These are phyloP conservation scores for Astraeus odoratus DNA, from an alignment of 768 basidiomycete genomes.

Conservation along the genomic window DNA sequence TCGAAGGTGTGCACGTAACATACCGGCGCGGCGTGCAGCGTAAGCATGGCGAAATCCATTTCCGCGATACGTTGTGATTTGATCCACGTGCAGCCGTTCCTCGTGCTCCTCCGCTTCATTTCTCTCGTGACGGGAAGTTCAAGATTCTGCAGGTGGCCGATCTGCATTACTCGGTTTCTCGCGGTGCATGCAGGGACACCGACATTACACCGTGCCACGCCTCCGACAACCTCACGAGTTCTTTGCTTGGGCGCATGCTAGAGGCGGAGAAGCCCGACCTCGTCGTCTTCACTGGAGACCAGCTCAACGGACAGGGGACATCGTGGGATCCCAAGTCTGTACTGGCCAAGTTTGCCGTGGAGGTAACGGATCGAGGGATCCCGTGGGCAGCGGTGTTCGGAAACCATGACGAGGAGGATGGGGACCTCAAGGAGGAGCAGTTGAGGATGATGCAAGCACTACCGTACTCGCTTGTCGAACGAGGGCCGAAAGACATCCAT, in stretches of 20 bases:
- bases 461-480: conserved; percentile 78
- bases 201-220: conserved; percentile 39
- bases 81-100: conserved; percentile 50
- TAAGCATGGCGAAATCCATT: conserved; percentile 28
- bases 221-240: conserved; percentile 76
- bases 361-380: conserved; percentile 66
- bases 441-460: conserved; percentile 64
- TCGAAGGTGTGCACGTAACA: conserved; percentile 56
- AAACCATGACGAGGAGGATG: conserved; percentile 85
- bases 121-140: conserved; percentile 78
- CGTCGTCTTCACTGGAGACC: conserved; percentile 90
- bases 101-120: conserved; percentile 71
- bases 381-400: conserved; percentile 94
- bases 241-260: conserved; percentile 63
- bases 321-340: conserved; percentile 87
- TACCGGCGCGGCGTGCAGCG: conserved; percentile 70
- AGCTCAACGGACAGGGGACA: conserved; percentile 86
- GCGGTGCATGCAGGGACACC: conserved; percentile 74
- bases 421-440: conserved; percentile 55
- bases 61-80: conserved; percentile 3
- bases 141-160: conserved; percentile 90
- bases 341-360: conserved; percentile 79
- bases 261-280: conserved; percentile 84
- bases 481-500: conserved; percentile 78
- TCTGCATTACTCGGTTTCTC: conserved; percentile 82